These are phyloP conservation scores for Anaeramoeba flamelloides DNA, from an alignment of 78 protist genomes.

Conservation along the genomic window DNA sequence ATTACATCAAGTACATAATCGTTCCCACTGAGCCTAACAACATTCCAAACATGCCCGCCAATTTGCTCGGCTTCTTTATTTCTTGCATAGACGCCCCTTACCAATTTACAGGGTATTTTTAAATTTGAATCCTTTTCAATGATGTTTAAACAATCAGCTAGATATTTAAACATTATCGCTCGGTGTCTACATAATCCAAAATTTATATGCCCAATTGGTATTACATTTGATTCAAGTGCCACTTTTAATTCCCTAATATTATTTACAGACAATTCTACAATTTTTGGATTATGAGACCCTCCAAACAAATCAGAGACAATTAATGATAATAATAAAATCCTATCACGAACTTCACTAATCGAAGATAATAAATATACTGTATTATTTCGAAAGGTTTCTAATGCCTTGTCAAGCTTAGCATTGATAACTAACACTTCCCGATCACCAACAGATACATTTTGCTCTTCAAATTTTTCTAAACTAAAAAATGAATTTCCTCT, in stretches of 20 bases:
- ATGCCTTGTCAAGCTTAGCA: neutral
- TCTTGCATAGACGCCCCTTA: neutral
- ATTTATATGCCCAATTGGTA: neutral
- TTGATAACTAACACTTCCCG: neutral
- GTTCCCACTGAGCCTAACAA: neutral
- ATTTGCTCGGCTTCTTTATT: neutral
- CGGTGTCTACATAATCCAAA: neutral
- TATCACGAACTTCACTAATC: neutral
- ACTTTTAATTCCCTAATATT: neutral
- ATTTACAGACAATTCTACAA: neutral
- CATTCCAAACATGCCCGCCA: neutral
- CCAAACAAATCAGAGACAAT: neutral
- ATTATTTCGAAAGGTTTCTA: slow-evolving; percentile 1
- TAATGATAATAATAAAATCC: neutral
- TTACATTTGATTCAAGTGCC: neutral
- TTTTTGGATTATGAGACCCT: slow-evolving; percentile 1
- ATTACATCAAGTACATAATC: neutral
- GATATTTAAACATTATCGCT: neutral
- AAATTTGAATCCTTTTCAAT: neutral
- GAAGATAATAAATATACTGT: neutral
- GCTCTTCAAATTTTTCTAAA: neutral
- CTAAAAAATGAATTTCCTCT: neutral
- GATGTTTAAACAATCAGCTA: neutral
- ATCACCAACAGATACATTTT: neutral
- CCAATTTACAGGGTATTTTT: neutral